These are phyloP conservation scores for Xylaria curta DNA, from an alignment of 495 filamentous ascomycete species.

Conservation along the genomic window DNA sequence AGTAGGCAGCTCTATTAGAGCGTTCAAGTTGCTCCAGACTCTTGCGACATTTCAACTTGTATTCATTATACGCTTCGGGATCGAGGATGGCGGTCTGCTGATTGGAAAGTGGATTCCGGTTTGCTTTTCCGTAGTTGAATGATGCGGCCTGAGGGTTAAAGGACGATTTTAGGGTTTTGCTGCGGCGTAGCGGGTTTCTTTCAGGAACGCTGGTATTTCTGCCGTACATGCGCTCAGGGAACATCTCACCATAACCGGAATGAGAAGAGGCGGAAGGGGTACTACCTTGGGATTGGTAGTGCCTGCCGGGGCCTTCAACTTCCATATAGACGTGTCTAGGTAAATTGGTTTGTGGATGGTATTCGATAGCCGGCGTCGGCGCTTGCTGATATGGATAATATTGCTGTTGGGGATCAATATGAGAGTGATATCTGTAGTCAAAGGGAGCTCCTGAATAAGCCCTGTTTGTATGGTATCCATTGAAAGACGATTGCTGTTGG, in stretches of 20 bases:
- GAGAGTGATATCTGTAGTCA: neutral
- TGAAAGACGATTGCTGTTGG: neutral
- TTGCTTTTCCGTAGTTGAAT: neutral
- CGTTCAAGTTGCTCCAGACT: conserved; percentile 9
- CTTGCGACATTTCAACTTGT: neutral
- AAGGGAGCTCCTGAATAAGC: neutral
- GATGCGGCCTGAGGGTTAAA: neutral
- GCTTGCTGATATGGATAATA: conserved; percentile 10
- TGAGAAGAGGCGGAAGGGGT: neutral
- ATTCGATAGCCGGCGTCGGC: neutral
- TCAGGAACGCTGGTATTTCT: neutral
- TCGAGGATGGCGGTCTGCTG: neutral
- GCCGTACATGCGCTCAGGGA: neutral
- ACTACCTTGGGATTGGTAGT: neutral
- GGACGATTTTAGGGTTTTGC: neutral
- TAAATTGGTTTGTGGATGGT: neutral
- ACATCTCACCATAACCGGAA: neutral
- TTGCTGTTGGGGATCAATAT: neutral
- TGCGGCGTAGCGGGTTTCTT: neutral
- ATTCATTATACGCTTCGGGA: neutral
- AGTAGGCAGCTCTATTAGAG: conserved; percentile 16
- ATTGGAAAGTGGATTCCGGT: neutral
- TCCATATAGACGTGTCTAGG: neutral
- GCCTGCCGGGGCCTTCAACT: neutral
- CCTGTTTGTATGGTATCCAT: neutral